A percentile compares a stretch with the other conserved stretches of the same genome.
Conservation (phyloP, 352 stramenopile genomes). For the Phytophthora boehmeriae region DNA sequence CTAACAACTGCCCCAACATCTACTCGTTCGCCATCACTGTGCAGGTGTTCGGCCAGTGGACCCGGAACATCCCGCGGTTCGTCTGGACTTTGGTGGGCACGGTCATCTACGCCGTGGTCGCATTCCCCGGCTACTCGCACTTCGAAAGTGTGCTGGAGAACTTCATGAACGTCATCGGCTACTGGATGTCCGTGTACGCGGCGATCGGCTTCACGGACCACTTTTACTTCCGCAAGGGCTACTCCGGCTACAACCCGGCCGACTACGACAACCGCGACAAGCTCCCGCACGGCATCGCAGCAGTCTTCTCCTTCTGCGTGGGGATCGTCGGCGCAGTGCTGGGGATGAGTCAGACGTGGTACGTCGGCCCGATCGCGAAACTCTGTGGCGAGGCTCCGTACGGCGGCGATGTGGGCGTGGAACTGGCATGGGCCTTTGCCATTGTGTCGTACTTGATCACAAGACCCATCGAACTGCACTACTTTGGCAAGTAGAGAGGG, state of each 20-base stretch:
- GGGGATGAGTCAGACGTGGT: slow-evolving; percentile 61
- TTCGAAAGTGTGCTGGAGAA: slow-evolving; percentile 52
- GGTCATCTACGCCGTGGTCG: slow-evolving; percentile 43
- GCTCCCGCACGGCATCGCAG: slow-evolving; percentile 43
- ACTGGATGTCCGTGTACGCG: slow-evolving; percentile 52
- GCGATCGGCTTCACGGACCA: slow-evolving; percentile 42
- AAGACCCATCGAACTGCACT: slow-evolving; percentile 47
- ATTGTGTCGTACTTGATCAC: slow-evolving; percentile 44
- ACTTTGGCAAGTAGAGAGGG: slow-evolving; percentile 37
- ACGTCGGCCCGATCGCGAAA: slow-evolving; percentile 42
- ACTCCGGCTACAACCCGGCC: slow-evolving; percentile 46
- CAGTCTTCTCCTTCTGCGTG: slow-evolving; percentile 47
- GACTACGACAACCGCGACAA: slow-evolving; percentile 51
- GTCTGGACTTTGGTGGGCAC: slow-evolving; percentile 47
- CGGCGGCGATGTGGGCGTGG: slow-evolving; percentile 44
- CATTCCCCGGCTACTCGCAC: slow-evolving; percentile 44
- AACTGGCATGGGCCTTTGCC: slow-evolving; percentile 43
- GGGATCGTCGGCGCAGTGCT: slow-evolving; percentile 39
- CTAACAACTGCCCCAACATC: slow-evolving; percentile 63
- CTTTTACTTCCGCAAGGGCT: slow-evolving; percentile 52
- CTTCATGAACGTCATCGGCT: slow-evolving; percentile 63
- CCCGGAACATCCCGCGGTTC: slow-evolving; percentile 36
- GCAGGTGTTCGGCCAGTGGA: slow-evolving; percentile 48
- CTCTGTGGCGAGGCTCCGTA: slow-evolving; percentile 33
- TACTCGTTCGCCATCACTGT: slow-evolving; percentile 56